Conservation (phyloP, 2,329 filamentous ascomycete species). For the Alternaria sp. region DNA sequence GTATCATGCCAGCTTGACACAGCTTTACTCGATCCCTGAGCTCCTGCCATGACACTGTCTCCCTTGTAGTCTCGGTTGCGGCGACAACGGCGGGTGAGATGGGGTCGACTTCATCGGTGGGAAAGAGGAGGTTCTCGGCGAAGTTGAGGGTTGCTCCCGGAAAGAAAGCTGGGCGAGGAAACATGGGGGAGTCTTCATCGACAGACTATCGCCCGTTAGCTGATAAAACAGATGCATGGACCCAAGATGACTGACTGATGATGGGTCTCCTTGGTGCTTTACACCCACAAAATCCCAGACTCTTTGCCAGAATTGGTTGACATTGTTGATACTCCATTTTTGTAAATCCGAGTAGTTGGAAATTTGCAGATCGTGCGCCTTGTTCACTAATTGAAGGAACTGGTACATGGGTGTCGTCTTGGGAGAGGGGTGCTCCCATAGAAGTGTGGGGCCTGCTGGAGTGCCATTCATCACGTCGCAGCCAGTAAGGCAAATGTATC, state of each 20-base stretch:
- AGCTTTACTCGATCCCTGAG: constrained; percentile 78
- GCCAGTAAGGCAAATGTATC: not conserved
- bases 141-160: constrained; percentile 83
- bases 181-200: constrained; percentile 73
- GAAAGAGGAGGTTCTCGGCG: constrained; percentile 92
- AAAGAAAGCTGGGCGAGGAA: constrained; percentile 88
- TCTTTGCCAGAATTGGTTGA: constrained; percentile 82
- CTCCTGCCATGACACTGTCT: constrained; percentile 77
- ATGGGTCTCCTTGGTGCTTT: constrained; percentile 69
- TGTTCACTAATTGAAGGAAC: constrained; percentile 74
- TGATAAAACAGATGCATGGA: constrained; percentile 16
- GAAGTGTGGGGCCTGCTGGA: constrained; percentile 30
- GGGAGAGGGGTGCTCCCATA: constrained; percentile 77
- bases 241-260: constrained; percentile 59
- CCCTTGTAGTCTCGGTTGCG: constrained; percentile 75
- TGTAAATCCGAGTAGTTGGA: constrained; percentile 77
- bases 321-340: constrained; percentile 81
- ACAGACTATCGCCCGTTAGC: constrained; percentile 66
- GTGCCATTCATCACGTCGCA: constrained; percentile 31
- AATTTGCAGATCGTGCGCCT: constrained; percentile 70
- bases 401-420: constrained; percentile 73
- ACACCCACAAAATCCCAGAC: constrained; percentile 86
- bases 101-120: constrained; percentile 66
- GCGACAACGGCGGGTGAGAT: constrained; percentile 76
- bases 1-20: constrained; percentile 75